Conservation (phyloP, 495 filamentous ascomycete species). For the Podospora tetraspora region DNA sequence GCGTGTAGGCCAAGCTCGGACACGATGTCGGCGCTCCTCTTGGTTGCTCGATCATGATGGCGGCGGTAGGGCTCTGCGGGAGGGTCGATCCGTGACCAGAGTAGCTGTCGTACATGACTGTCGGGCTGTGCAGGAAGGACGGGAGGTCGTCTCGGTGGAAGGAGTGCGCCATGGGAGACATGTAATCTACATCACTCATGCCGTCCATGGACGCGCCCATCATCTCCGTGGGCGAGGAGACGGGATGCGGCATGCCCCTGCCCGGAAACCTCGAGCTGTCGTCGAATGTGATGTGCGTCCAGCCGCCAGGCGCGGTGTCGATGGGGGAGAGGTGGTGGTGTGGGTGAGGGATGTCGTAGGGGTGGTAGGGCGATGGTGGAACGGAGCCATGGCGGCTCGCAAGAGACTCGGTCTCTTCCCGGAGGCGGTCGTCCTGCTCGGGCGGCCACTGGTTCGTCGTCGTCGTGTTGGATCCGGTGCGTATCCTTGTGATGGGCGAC, state of each 20-base stretch:
- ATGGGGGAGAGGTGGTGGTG: constrained; percentile 26
- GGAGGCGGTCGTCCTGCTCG: constrained; percentile 31
- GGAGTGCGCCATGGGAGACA: constrained; percentile 47
- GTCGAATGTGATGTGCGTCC: constrained; percentile 32
- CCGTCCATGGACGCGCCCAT: constrained; percentile 47
- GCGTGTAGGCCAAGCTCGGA: constrained; percentile 45
- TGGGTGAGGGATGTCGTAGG: constrained; percentile 35
- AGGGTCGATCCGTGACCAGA: constrained; percentile 42
- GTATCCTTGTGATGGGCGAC: constrained; percentile 27
- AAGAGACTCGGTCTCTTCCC: constrained; percentile 30
- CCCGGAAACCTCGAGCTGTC: constrained; percentile 22
- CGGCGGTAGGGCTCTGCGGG: constrained; percentile 47
- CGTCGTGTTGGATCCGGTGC: constrained; percentile 36
- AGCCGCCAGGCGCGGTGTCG: constrained; percentile 30
- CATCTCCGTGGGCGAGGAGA: constrained; percentile 35
- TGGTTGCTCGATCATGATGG: constrained; percentile 47
- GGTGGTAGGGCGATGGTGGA: constrained; percentile 32
- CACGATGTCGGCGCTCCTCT: constrained; percentile 44
- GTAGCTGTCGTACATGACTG: constrained; percentile 47
- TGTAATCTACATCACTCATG: constrained; percentile 52
- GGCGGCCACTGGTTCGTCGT: constrained; percentile 32
- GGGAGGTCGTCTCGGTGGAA: constrained; percentile 48
- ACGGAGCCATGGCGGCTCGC: constrained; percentile 20
- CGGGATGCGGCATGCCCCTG: constrained; percentile 20
- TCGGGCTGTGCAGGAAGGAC: constrained; percentile 47